Percentiles rank a stretch among this genome's conserved stretches.
Conservation (phyloP, 352 stramenopile species). For the Phytophthora citrophthora region DNA sequence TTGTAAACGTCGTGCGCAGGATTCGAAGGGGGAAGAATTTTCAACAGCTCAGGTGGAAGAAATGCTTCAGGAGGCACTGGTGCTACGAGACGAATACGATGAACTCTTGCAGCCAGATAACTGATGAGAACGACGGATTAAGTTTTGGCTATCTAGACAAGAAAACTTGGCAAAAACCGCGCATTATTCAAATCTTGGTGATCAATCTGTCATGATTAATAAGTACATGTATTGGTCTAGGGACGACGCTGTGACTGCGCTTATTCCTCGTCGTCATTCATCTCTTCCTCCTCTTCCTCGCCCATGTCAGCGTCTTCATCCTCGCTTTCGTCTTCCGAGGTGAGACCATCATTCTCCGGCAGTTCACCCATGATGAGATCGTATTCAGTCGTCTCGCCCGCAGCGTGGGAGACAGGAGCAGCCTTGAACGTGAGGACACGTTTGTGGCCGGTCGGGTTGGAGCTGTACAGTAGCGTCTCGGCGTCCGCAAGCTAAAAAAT, state of each 20-base stretch:
- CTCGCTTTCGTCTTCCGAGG: constrained; percentile 44
- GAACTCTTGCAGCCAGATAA: constrained; percentile 64
- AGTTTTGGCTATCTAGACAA: no score
- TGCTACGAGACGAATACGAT: constrained; percentile 72
- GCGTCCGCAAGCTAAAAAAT: constrained; percentile 46
- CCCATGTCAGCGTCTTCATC: constrained; percentile 43
- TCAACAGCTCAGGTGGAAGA: constrained; percentile 59
- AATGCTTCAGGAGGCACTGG: constrained; percentile 78
- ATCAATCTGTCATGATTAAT: constrained; percentile 28
- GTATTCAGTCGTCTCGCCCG: constrained; percentile 82
- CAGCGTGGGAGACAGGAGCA: constrained; percentile 47
- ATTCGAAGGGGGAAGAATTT: constrained; percentile 41
- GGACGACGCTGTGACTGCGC: constrained; percentile 13
- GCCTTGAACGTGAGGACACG: constrained; percentile 69
- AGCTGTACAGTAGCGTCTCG: constrained; percentile 64
- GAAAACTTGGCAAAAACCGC: no score
- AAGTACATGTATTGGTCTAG: constrained; percentile 38
- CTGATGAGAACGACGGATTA: neutral
- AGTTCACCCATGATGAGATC: constrained; percentile 84
- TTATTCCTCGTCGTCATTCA: constrained; percentile 47
- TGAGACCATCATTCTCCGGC: constrained; percentile 78
- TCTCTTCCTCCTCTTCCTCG: constrained; percentile 55
- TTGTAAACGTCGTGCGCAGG: constrained; percentile 38
- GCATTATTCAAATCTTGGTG: no score
- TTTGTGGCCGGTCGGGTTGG: constrained; percentile 63